Percentiles rank a stretch among this genome's conserved stretches.
Conservation (phyloP, 2,329 filamentous ascomycete species). For the Aspergillus felis region DNA sequence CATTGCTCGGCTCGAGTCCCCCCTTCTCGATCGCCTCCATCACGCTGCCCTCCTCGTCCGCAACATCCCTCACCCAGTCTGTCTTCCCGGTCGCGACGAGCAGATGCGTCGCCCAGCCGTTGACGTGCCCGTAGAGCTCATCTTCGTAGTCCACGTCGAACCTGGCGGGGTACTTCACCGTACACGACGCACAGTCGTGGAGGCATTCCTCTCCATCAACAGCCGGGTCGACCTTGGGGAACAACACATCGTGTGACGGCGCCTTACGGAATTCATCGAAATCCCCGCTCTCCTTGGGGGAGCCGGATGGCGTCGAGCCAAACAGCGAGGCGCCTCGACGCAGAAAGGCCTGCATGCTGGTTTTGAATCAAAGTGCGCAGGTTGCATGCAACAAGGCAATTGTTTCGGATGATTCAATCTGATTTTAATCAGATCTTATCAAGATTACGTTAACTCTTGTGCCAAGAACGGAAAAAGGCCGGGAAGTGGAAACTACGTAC, state of each 20-base stretch:
- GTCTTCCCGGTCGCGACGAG: constrained; percentile 92
- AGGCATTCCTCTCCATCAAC: constrained; percentile 85
- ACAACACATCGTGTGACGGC: constrained; percentile 54
- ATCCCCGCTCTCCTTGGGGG: constrained; percentile 10
- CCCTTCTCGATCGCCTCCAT: constrained; percentile 67
- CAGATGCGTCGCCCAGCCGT: constrained; percentile 84
- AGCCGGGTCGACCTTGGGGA: constrained; percentile 68
- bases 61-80: constrained; percentile 88
- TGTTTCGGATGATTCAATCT: background rate
- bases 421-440: constrained; percentile 28
- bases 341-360: constrained; percentile 33
- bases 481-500: constrained; percentile 4
- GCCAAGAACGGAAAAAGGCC: constrained; percentile 17
- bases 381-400: background rate
- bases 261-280: constrained; percentile 46
- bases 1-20: constrained; percentile 39
- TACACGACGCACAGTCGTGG: constrained; percentile 80
- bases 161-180: constrained; percentile 71
- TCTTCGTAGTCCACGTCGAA: constrained; percentile 71
- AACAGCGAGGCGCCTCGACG: constrained; percentile 33
- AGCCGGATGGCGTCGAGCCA: constrained; percentile 23
- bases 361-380: background rate
- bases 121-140: constrained; percentile 76
- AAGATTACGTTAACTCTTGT: constrained; percentile 20
- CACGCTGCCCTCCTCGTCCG: constrained; percentile 79